Percentiles rank a stretch among this genome's conserved stretches.
Conservation (phyloP, 805 yeast species). For the Torulaspora maleeae region DNA sequence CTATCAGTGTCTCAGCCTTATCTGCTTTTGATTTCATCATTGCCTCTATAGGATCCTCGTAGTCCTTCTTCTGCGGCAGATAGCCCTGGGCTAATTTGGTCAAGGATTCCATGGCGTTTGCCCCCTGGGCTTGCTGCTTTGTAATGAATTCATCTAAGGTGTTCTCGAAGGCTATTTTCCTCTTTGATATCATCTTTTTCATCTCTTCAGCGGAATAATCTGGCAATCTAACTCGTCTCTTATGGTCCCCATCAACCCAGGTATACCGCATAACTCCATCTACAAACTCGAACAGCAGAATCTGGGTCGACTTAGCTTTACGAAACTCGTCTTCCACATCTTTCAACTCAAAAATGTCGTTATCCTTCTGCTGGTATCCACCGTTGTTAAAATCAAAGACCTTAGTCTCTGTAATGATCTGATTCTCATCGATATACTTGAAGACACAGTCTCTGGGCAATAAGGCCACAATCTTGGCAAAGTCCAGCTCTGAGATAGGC, state of each 20-base stretch:
- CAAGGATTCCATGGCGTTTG: conserved; percentile 43
- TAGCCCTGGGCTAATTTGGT: conserved; percentile 33
- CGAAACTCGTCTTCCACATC: conserved; percentile 34
- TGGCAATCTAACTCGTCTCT: conserved; percentile 46
- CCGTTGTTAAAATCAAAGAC: conserved; percentile 37
- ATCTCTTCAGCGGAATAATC: conserved; percentile 53
- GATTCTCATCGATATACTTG: conserved; percentile 77
- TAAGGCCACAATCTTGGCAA: conserved; percentile 57
- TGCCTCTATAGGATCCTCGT: conserved; percentile 58
- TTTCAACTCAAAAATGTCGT: conserved; percentile 48
- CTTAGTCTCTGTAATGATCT: conserved; percentile 41
- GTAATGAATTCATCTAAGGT: conserved; percentile 39
- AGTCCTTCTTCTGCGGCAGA: conserved; percentile 48
- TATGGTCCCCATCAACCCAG: conserved; percentile 43
- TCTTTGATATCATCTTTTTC: conserved; percentile 52
- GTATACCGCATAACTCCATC: conserved; percentile 56
- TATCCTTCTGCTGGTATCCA: conserved; percentile 54
- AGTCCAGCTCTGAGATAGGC: conserved; percentile 46
- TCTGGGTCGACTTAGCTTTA: conserved; percentile 41
- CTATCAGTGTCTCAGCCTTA: conserved; percentile 19
- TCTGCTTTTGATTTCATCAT: conserved; percentile 40
- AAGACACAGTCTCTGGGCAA: conserved; percentile 66
- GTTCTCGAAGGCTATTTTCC: conserved; percentile 49
- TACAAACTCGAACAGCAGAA: conserved; percentile 69
- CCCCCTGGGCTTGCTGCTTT: conserved; percentile 25